Conservation (phyloP, 2,329 filamentous ascomycete species). For the Gliomastix tumulicola region DNA sequence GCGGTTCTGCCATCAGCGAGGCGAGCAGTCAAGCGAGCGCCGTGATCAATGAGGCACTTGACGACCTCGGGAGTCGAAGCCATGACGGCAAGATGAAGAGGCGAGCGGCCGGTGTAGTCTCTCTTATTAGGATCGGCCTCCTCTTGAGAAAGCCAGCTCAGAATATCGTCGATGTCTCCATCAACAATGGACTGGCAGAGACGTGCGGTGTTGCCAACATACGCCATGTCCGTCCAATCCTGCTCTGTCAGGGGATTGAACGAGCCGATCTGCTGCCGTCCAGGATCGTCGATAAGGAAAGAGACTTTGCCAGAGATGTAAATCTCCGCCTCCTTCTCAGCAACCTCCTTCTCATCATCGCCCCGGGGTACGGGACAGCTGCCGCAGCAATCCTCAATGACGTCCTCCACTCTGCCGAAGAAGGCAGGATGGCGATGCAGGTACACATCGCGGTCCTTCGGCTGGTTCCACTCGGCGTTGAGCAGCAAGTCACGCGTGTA, state of each 20-base stretch:
- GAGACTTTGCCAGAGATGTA: constrained; percentile 68
- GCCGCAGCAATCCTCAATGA: constrained; percentile 77
- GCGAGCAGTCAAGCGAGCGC: constrained; percentile 65
- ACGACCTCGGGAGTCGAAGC: constrained; percentile 65
- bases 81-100: constrained; percentile 69
- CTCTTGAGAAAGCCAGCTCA: constrained; percentile 63
- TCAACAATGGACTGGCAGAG: constrained; percentile 80
- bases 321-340: constrained; percentile 65
- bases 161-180: constrained; percentile 60
- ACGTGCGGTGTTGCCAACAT: constrained; percentile 69
- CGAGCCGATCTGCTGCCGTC: constrained; percentile 61
- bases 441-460: constrained; percentile 66
- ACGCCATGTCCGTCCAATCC: constrained; percentile 90
- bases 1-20: constrained; percentile 75
- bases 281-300: constrained; percentile 77
- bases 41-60: constrained; percentile 61
- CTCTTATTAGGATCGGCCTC: constrained; percentile 64
- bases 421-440: constrained; percentile 82
- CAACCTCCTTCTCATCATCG: constrained; percentile 62
- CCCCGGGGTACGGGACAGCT: constrained; percentile 65
- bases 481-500: constrained; percentile 77
- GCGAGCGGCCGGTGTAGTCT: constrained; percentile 73
- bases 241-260: constrained; percentile 78
- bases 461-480: constrained; percentile 81
- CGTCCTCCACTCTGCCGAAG: constrained; percentile 68